Percentiles rank a stretch among this genome's conserved stretches.
Conservation (phyloP, 2,329 filamentous ascomycete genomes). For the Penicillium expansum region DNA sequence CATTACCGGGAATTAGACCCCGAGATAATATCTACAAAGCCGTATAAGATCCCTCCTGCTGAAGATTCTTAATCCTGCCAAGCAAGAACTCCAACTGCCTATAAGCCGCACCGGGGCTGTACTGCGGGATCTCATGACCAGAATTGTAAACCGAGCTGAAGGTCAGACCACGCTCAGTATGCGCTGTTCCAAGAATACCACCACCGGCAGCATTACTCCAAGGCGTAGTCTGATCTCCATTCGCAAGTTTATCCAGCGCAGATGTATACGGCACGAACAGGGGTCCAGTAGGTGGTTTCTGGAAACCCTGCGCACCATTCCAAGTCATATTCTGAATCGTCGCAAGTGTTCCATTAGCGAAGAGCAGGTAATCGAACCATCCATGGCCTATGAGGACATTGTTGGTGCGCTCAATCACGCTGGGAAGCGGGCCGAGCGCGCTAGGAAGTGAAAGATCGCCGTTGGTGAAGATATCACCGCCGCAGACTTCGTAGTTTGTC, state of each 20-base stretch:
- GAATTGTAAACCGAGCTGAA: constrained; percentile 62
- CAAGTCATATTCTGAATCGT: constrained; percentile 80
- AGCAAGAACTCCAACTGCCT: constrained; percentile 73
- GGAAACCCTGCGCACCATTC: constrained; percentile 69
- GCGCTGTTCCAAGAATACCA: constrained; percentile 67
- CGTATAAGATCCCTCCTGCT: constrained; percentile 17
- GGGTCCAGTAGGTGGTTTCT: constrained; percentile 56
- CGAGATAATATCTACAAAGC: not conserved
- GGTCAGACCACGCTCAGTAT: constrained; percentile 74
- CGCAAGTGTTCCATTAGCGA: constrained; percentile 67
- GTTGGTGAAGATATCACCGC: constrained; percentile 41
- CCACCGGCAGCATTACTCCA: constrained; percentile 49
- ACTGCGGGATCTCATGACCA: constrained; percentile 65
- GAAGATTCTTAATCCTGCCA: constrained; percentile 62
- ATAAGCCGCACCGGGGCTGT: constrained; percentile 66
- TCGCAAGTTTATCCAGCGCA: constrained; percentile 22
- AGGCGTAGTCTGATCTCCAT: constrained; percentile 46
- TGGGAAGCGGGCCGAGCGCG: constrained; percentile 51
- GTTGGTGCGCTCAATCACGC: constrained; percentile 69
- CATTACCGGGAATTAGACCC: not conserved
- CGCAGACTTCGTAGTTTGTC: constrained; percentile 44
- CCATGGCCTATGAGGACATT: constrained; percentile 74
- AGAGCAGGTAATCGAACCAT: constrained; percentile 64
- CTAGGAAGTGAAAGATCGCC: constrained; percentile 50
- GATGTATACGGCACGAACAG: constrained; percentile 68